Base-by-base conservation (phyloP, 2,329 filamentous ascomycete species). In the Dothidotthia symphoricarpi region DNA sequence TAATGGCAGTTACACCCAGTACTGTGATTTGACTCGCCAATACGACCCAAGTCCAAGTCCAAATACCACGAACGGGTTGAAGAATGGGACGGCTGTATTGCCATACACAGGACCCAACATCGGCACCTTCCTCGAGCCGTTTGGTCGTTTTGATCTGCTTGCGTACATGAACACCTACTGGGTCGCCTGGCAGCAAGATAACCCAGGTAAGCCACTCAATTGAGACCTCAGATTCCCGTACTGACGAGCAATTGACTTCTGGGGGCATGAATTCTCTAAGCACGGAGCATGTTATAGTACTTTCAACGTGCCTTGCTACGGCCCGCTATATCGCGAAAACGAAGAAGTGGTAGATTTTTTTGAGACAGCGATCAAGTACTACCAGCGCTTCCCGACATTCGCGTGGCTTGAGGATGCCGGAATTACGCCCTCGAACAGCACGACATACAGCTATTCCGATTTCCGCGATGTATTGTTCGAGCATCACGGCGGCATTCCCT, bases 251-350 rank as follows among this genome's bases (percentile, higher is more conserved):
- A 22, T 9, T 6, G 19, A 9, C 19, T 78, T 86, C 66, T 85
- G 81, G 81, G 81, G 66, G 26, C 81, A 84, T 68, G 81, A 85
- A 58, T 84, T 81, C 69, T 75, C 71, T 66, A 85, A 85, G 69
- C 81, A 83, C 63, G 81, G 75, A 3, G 85, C 81, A 11, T 86
- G 82, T 71, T 85, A 70, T 69, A 79, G 75, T 31, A 83, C 76
- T 43, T 85, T 85, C 57, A 79, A 84, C 55, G 64, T 72, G 5
- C 74, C 77, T 19, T 86, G 82, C 73, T 85, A 83, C 61, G 79
- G 79, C 0, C 77, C 80, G 4, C 55, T 71, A 45, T 80, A 81
- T 59, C 57, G 61, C 31, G 34, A 76, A 49, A 75, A 82, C 61
- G 68, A 75, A 43, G 81, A 85, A 16, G 73, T 85, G 1, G 69